Percentiles rank a stretch among this genome's conserved stretches.
Evolutionary conservation across 176 grass and related monocot species (phyloP).

Genomic region (Bolboschoenus planiculmis): DNA sequence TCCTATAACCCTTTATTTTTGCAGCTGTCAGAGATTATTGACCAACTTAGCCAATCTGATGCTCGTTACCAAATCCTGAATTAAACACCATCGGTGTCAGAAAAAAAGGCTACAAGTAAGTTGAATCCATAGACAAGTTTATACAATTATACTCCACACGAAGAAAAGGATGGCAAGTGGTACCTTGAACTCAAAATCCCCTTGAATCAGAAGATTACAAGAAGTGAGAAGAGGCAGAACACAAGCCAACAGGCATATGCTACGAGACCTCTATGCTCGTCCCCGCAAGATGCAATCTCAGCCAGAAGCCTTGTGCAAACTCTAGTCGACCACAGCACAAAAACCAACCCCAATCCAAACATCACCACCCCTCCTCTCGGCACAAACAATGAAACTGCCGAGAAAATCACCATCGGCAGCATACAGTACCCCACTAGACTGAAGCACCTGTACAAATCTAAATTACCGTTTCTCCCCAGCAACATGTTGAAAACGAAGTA

Average conservation of each 20-base stretch:
- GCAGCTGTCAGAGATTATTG: background rate
- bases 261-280: slow-evolving; percentile 70
- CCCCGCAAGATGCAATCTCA: slow-evolving; percentile 76
- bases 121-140: background rate
- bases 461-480: slow-evolving; percentile 61
- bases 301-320: slow-evolving; percentile 76
- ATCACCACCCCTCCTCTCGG: slow-evolving; percentile 63
- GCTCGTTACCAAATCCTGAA: background rate
- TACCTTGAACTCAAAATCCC: slow-evolving; percentile 1
- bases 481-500: slow-evolving; percentile 92
- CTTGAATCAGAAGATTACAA: slow-evolving; percentile 67
- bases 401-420: slow-evolving; percentile 99
- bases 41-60: background rate
- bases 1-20: background rate
- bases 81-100: background rate
- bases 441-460: slow-evolving; percentile 83
- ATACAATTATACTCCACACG: background rate
- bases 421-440: slow-evolving; percentile 93
- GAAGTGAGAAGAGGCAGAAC: slow-evolving; percentile 90
- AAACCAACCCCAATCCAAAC: slow-evolving; percentile 56
- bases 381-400: slow-evolving; percentile 71
- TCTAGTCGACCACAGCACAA: slow-evolving; percentile 88
- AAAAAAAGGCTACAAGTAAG: background rate
- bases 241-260: slow-evolving; percentile 91
- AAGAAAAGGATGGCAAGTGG: background rate